Evolutionary conservation across 768 basidiomycete genomes (phyloP).

Genomic region (Auricularia sp.): DNA sequence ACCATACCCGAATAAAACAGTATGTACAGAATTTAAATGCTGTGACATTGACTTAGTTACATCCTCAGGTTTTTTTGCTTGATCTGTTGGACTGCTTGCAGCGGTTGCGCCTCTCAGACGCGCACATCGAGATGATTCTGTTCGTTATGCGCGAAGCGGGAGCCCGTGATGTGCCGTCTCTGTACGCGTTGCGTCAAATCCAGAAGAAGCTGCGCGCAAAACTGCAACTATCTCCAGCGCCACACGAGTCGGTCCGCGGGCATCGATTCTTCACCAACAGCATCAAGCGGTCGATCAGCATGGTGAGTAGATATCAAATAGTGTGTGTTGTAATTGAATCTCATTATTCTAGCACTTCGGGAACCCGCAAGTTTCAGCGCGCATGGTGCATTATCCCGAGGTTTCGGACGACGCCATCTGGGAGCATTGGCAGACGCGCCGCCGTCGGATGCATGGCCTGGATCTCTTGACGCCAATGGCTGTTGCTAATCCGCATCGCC

Average conservation of each 20-base stretch:
- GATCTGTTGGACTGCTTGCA: conserved; percentile 25
- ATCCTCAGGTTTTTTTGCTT: conserved; percentile 10
- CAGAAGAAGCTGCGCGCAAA: conserved; percentile 15
- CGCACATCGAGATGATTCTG: conserved; percentile 21
- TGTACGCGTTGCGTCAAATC: conserved; percentile 15
- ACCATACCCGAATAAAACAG: too few relatives aligned
- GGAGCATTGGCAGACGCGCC: background rate
- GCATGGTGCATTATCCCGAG: conserved; percentile 1
- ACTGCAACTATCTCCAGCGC: conserved; percentile 11
- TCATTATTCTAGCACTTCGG: background rate
- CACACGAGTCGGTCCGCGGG: conserved; percentile 16
- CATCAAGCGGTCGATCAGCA: background rate
- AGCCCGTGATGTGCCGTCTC: conserved; percentile 22
- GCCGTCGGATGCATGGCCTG: background rate
- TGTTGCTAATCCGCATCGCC: background rate
- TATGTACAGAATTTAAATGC: too few relatives aligned
- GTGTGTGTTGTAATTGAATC: background rate
- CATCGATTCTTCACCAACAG: conserved; percentile 23
- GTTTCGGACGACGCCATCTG: background rate
- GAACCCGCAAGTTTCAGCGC: background rate
- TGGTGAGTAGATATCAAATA: background rate
- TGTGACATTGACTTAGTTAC: too few relatives aligned
- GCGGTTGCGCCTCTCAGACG: conserved; percentile 22
- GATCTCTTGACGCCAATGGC: conserved; percentile 12
- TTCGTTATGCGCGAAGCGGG: conserved; percentile 24